Evolutionary conservation across 2,329 filamentous ascomycete genomes (phyloP).

Genomic region (Fusarium nisikadoi): DNA sequence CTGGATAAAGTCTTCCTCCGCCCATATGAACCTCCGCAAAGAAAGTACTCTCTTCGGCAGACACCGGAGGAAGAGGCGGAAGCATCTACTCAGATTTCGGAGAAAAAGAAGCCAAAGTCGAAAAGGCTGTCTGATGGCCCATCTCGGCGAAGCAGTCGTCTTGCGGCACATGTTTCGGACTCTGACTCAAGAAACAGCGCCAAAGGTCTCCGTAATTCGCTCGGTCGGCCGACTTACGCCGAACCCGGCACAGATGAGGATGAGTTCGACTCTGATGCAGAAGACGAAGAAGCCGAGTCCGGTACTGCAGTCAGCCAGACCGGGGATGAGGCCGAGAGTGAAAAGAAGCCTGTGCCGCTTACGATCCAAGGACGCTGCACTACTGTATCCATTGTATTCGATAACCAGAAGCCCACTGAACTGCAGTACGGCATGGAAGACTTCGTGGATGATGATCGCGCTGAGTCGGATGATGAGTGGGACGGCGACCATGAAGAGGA

Average conservation of each 20-base stretch:
- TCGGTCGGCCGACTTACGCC: constrained; percentile 50
- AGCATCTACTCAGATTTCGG: background rate
- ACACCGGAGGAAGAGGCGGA: constrained; percentile 7
- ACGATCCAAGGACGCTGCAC: constrained; percentile 77
- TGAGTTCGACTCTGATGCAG: constrained; percentile 49
- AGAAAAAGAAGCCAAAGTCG: constrained; percentile 29
- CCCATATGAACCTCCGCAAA: constrained; percentile 54
- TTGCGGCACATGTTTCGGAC: constrained; percentile 46
- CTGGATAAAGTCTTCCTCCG: constrained; percentile 75
- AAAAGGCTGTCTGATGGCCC: constrained; percentile 37
- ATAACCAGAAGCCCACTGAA: constrained; percentile 79
- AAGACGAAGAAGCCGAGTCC: constrained; percentile 24
- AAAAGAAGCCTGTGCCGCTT: constrained; percentile 55
- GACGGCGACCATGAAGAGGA: constrained; percentile 66
- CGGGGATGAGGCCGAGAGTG: constrained; percentile 10
- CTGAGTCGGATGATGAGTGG: constrained; percentile 67
- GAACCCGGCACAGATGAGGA: constrained; percentile 60
- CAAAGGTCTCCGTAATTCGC: constrained; percentile 29
- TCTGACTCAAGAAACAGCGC: constrained; percentile 39
- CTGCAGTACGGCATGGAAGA: constrained; percentile 76
- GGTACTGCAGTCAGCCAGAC: background rate
- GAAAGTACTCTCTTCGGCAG: constrained; percentile 37
- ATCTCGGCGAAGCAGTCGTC: constrained; percentile 53
- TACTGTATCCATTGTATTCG: constrained; percentile 76
- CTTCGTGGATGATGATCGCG: constrained; percentile 70